Evolutionary conservation across 495 filamentous ascomycete species (phyloP), one percentile per base, ranked within the genome.

Genomic region (Lepraria neglecta): DNA sequence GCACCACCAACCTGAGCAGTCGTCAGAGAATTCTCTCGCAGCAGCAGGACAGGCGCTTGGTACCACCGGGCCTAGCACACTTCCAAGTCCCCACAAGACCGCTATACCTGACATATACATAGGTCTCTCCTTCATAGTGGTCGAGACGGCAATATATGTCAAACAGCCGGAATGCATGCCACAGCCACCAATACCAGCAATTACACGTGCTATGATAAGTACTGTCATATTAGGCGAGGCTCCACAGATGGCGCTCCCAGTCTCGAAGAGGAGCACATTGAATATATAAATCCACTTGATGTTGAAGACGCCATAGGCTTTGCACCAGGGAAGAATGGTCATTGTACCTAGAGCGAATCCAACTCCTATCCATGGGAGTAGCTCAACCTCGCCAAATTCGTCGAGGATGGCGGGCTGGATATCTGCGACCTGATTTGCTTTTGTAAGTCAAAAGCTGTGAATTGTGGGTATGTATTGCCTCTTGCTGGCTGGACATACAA

Each of bases 331-430:
- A 1, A 67, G 46, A 56, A 55, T 38, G 30, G 42, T 46, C 21
- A 61, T 56, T 12, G 28, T 19, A 12, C 56, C 57, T 15, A 59
- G 44, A 19, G 28, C 9, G n/a, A 55, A 44, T 7, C 73, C 71
- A 27, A 74, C 66, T 7, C 71, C 69, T 31, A 81, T 69, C 80
- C 80, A 82, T 43, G 74, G 61, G 4, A 82, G 69, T 59, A 77
- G 72, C 19, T 74, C 72, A 31, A 79, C 67, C 24, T 75, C 61
- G 33, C 75, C 71, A 44, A 82, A 80, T 3, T 64, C 47, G 40
- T 69, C 71, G 56, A 79, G 64, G 12, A 81, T 74, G 4, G 71
- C 69, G 27, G 71, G 72, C 65, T 81, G 79, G 35, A 82, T 70
- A 56, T 78, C 76, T 38, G 79, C 79, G 6, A 77, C 31, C 31